Evolutionary conservation across 768 basidiomycete genomes (phyloP).

Genomic region (Suillus spraguei): DNA sequence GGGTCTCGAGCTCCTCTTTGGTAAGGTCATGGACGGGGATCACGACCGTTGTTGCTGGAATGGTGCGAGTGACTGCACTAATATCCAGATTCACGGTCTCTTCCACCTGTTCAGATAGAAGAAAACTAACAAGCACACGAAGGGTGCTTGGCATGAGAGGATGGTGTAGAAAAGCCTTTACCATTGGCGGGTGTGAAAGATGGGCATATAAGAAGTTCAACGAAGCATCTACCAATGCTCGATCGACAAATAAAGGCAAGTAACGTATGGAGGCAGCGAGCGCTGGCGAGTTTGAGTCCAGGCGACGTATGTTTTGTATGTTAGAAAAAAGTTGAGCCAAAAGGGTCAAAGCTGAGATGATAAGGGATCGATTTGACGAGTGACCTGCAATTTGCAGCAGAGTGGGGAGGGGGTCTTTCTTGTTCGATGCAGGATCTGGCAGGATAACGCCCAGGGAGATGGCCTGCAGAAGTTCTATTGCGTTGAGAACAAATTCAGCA

Average conservation of each 20-base stretch:
- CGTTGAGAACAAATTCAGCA: constrained; percentile 70
- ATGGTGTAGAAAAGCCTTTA: constrained; percentile 75
- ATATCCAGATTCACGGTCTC: constrained; percentile 67
- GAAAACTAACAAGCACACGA: constrained; percentile 64
- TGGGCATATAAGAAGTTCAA: constrained; percentile 78
- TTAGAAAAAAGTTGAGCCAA: constrained; percentile 66
- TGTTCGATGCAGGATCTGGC: constrained; percentile 36
- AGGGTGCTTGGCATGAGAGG: constrained; percentile 70
- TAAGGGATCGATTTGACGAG: constrained; percentile 74
- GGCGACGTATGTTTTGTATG: constrained; percentile 55
- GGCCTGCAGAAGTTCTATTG: constrained; percentile 70
- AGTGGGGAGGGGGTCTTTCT: constrained; percentile 55
- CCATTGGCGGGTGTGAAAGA: constrained; percentile 72
- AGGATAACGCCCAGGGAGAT: constrained; percentile 51
- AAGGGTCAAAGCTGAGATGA: constrained; percentile 63
- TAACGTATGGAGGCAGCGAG: constrained; percentile 67
- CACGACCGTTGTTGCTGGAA: constrained; percentile 49
- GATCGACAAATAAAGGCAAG: constrained; percentile 73
- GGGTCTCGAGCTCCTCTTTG: constrained; percentile 63
- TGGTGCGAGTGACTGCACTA: constrained; percentile 58
- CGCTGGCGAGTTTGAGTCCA: constrained; percentile 58
- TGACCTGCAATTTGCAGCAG: constrained; percentile 55
- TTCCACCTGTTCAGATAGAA: constrained; percentile 73
- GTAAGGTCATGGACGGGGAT: constrained; percentile 68
- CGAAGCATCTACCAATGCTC: constrained; percentile 66